Percentiles rank a stretch among this genome's conserved stretches.
phyloP scores from a whole-genome alignment of 805 yeast species.

The Kazachstania psychrophila region DNA sequence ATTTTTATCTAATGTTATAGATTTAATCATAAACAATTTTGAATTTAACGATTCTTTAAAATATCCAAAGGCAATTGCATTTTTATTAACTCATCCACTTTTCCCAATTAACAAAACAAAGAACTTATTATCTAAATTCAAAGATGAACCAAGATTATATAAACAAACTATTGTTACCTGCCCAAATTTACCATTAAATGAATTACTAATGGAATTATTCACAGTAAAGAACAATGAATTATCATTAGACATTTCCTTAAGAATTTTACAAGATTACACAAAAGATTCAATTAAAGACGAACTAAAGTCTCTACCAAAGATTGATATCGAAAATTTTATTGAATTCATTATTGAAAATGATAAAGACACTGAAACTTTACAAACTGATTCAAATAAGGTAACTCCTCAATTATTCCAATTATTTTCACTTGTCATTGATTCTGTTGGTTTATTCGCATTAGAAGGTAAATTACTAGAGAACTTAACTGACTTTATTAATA shows the following conservation, averaged over 20 bases:
- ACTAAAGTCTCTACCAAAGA: conserved; percentile 26
- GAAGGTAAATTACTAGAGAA: conserved; percentile 20
- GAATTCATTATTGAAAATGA: conserved; percentile 25
- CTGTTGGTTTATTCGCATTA: conserved; percentile 29
- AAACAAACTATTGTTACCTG: conserved; percentile 80
- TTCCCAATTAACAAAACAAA: conserved; percentile 56
- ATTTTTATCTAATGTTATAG: conserved; percentile 41
- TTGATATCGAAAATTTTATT: conserved; percentile 28
- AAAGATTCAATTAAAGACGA: conserved; percentile 46
- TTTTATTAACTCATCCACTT: conserved; percentile 77
- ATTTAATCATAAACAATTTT: conserved; percentile 32
- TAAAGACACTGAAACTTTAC: conserved; percentile 12
- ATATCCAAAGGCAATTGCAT: conserved; percentile 55
- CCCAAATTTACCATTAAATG: conserved; percentile 54
- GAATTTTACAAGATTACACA: conserved; percentile 60
- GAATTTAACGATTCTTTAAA: conserved; percentile 6
- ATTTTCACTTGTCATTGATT: conserved; percentile 26
- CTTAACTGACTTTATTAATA: conserved; percentile 19
- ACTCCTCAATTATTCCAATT: conserved; percentile 26
- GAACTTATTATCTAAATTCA: conserved; percentile 46
- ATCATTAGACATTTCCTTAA: conserved; percentile 54
- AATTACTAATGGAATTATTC: conserved; percentile 53
- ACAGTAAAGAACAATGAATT: conserved; percentile 50
- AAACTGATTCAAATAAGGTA: conserved; percentile 3
- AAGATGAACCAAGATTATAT: conserved; percentile 51